Evolutionary conservation across 2,329 filamentous ascomycete species (phyloP), one percentile per base, ranked within the genome.

Genomic region (Alternaria infectoria): DNA sequence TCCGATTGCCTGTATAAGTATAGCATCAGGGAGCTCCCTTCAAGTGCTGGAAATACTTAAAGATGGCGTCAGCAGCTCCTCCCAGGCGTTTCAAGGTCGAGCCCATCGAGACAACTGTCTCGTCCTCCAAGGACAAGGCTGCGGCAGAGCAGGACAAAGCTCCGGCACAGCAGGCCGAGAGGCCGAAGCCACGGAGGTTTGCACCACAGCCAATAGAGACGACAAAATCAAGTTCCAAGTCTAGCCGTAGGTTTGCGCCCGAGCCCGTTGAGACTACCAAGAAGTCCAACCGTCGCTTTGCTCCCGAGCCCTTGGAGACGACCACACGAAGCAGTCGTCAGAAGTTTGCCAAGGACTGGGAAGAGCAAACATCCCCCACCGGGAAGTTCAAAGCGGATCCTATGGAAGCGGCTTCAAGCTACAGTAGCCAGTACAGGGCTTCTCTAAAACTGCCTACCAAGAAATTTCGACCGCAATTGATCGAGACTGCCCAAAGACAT

Each of bases 401-500:
- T 13, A 36, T 77, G 23, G 73, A 75, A 61, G 75, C 72, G 8
- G 71, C 70, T 7, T 60, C 68, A 40, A 69, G 61, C 46, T 71
- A 57, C 56, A 77, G 70, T 62, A 66, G 71, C 13, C 61, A 56
- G 44, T 45, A 49, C 54, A 44, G 75, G 68, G 67, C 77, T 49
- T 52, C 68, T 56, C 74, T 73, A 46, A 56, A 46, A 19, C 43
- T 30, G 26, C 19, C 54, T 56, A 21, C 54, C 5, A 82, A 84
- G 45, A 86, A 80, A 63, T 97, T 96, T 77, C 86, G 90, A 28
- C 93, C 93, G 12, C 90, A 95, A 73, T 83, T 97, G 59, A 90
- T 97, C 65, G 93, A 95, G 79, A 94, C 92, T 3, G 91, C 91
- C 5, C 88, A 89, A 71, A 86, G 93, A 57, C 89, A 89, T 32